Percentiles rank a stretch among this genome's conserved stretches.
Evolutionary conservation across 192 early-diverging fungal species (phyloP).

Genomic region (Paraglomus brasilianum): DNA sequence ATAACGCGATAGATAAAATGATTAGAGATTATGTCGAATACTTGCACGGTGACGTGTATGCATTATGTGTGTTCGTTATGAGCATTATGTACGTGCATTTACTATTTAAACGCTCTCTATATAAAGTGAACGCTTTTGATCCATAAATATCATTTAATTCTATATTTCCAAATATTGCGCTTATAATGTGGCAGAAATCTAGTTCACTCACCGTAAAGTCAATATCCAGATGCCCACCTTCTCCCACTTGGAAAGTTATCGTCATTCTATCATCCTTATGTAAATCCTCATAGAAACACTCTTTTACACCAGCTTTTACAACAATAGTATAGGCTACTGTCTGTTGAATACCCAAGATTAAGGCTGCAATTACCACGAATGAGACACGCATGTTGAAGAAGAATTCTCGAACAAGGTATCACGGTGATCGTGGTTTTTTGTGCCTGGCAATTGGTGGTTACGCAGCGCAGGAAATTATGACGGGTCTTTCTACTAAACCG

Average conservation of each 20-base stretch:
- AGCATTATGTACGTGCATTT: too few species aligned
- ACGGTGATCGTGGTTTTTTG: too few species aligned
- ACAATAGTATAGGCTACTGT: constrained; percentile 14
- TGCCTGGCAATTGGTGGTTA: too few species aligned
- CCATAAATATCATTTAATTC: neutral
- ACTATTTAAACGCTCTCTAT: neutral
- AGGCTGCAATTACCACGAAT: neutral
- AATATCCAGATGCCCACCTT: constrained; percentile 63
- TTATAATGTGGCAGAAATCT: neutral
- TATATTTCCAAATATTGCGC: neutral
- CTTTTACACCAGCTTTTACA: constrained; percentile 6
- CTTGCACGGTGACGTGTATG: neutral
- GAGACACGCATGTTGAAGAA: constrained; percentile 3
- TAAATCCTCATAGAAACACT: constrained; percentile 68
- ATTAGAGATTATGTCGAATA: neutral
- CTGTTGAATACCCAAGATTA: constrained; percentile 10
- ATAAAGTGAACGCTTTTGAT: neutral
- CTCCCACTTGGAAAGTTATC: constrained; percentile 67
- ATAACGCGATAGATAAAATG: neutral
- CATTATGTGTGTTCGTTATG: too few species aligned
- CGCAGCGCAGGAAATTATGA: too few species aligned
- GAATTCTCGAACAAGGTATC: too few species aligned
- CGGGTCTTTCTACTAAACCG: too few species aligned
- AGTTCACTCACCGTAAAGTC: constrained; percentile 61
- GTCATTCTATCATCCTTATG: constrained; percentile 60